Conservation (phyloP, 176 grass and related monocot genomes). For the Ensete ventricosum region DNA sequence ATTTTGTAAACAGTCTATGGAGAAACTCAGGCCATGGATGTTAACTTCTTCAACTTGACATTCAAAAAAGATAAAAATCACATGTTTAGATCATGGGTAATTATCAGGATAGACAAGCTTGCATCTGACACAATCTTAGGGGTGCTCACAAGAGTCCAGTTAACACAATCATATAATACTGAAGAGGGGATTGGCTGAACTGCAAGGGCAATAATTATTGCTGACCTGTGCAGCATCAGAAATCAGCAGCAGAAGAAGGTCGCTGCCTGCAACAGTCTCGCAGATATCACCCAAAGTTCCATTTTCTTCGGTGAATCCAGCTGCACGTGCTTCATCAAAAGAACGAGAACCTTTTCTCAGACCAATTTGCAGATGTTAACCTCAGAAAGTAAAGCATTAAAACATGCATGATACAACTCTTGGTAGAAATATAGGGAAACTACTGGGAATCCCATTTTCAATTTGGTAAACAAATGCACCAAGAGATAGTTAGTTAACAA, state of each 20-base stretch:
- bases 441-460: too few species aligned
- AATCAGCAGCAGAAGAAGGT: conserved; percentile 21
- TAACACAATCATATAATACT: background rate
- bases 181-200: background rate
- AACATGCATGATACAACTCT: background rate
- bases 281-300: conserved; percentile 49
- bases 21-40: too few species aligned
- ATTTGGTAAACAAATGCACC: too few species aligned
- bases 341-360: conserved; percentile 77
- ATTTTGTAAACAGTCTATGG: too few species aligned
- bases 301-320: conserved; percentile 82
- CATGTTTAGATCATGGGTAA: too few species aligned
- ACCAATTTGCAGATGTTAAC: conserved; percentile 55
- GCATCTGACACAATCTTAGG: too few species aligned
- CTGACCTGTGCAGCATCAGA: conserved; percentile 26
- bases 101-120: too few species aligned
- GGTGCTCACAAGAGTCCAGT: too few species aligned
- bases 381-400: background rate
- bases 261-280: conserved; percentile 9
- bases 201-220: too few species aligned
- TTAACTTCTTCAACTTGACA: too few species aligned
- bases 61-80: too few species aligned
- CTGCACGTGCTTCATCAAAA: conserved; percentile 60
- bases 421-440: background rate
- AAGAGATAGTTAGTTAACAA: too few species aligned